Evolutionary conservation across 768 basidiomycete genomes (phyloP).

Genomic region (Dentipellis fragilis): DNA sequence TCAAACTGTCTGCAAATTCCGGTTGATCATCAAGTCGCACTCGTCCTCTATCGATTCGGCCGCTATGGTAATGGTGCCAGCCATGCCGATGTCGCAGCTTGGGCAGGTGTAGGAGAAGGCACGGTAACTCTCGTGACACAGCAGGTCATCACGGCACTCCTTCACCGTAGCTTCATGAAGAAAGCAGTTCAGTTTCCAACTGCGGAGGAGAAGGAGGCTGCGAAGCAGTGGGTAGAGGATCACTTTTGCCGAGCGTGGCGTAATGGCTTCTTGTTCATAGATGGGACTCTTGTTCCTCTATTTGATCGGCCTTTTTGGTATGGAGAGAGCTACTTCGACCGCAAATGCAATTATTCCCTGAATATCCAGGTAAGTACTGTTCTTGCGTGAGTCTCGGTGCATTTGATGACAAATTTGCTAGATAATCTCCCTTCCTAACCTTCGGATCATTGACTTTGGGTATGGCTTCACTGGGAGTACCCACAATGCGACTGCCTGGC

Average conservation of each 20-base stretch:
- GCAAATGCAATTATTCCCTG: background rate
- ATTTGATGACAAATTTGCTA: background rate
- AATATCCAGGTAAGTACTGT: background rate
- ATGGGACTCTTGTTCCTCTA: background rate
- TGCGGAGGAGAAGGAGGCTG: background rate
- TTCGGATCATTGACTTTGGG: background rate
- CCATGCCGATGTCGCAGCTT: slow-evolving; percentile 4
- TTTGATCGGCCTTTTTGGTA: background rate
- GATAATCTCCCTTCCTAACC: background rate
- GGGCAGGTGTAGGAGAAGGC: slow-evolving; percentile 9
- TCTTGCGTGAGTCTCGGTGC: no score
- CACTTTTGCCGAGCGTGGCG: background rate
- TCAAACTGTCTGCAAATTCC: slow-evolving; percentile 11
- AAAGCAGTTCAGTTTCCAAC: background rate
- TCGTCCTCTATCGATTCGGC: slow-evolving; percentile 12
- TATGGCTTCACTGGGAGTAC: background rate
- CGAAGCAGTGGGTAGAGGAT: background rate
- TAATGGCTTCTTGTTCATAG: no score
- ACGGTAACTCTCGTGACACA: slow-evolving; percentile 6
- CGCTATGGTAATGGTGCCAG: slow-evolving; percentile 13
- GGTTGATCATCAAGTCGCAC: slow-evolving; percentile 8
- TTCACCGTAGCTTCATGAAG: background rate
- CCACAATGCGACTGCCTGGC: background rate
- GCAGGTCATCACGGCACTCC: slow-evolving; percentile 4
- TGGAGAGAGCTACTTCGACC: background rate